Percentiles rank a stretch among this genome's conserved stretches.
phyloP scores from a whole-genome alignment of 2,329 filamentous ascomycete species.

The Claviceps humidiphila region DNA sequence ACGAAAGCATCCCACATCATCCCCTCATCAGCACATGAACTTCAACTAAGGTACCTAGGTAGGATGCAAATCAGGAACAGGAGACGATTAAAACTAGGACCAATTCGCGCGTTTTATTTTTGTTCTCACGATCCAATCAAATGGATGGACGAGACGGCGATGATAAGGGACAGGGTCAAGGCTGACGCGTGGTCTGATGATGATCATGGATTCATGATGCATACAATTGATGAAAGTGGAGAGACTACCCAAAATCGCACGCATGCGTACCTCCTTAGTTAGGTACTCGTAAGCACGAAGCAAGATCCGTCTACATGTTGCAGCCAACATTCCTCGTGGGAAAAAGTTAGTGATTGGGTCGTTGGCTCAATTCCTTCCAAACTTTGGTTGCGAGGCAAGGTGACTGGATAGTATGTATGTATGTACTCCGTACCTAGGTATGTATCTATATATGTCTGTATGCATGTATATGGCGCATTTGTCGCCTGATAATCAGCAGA shows the following conservation, averaged over 20 bases:
- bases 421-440: no score
- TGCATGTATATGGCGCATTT: neutral
- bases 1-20: neutral
- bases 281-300: neutral
- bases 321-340: neutral
- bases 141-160: neutral
- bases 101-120: neutral
- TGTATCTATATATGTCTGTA: no score
- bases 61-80: neutral
- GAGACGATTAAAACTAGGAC: neutral
- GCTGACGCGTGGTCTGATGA: neutral
- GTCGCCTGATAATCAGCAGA: slow-evolving; percentile 1
- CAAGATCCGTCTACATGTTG: neutral
- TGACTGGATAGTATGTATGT: neutral
- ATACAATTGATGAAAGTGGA: neutral
- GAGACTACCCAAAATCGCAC: neutral
- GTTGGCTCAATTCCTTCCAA: neutral
- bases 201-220: no score
- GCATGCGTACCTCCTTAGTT: neutral
- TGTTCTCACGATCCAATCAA: neutral
- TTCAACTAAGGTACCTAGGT: no score
- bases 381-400: neutral
- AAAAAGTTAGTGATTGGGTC: neutral
- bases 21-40: neutral
- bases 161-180: neutral